Base-by-base conservation (phyloP, 306 rosid species). In the Heteromeles arbutifolia region DNA sequence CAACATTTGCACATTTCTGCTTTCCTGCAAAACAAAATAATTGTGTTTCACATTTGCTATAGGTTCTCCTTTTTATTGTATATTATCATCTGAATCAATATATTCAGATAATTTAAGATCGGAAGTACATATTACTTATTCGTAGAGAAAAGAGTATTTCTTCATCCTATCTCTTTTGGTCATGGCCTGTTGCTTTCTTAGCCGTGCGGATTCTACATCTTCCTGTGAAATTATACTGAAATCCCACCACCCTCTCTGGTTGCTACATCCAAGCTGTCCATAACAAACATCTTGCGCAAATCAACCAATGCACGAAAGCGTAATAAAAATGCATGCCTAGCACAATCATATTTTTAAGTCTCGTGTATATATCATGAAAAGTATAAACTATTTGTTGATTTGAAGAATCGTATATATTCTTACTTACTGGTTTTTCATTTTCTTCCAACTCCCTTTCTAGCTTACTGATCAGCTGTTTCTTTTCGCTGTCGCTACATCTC, bases 131-230 rank as follows among this genome's bases (percentile, higher is more conserved):
- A 14, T 15, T 52, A 52, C 57, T 68, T 91, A 93, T 97, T 86
- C 87, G 76, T 22, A 88, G 92, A 43, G 98, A 93, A 82, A 82
- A 89, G 98, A 91, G 81, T 91, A 93, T 74, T 87, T 91, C 77
- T 80, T 85, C 96, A 89, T 88, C 76, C 97, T 89, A 57, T 91
- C 97, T 78, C 93, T 85, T 86, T 88, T 93, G 78, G 45, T 74
- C 41, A 75, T 32, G 31, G 92, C 98, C 32, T 93, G 96, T 82
- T 87, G 92, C 81, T 83, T 91, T 84, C 80, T 89, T 44, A 76
- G 77, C 90, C 82, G 76, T 69, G 80, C 73, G 50, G 87, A 75
- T 74, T 89, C 92, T 71, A 84, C 79, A 57, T 87, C 90, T 82
- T 91, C 90, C 76, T 82, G 84, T 2, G 90, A 86, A 28, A 62